phyloP scores from a whole-genome alignment of 2,329 filamentous ascomycete species.

The Venturia carpophila region DNA sequence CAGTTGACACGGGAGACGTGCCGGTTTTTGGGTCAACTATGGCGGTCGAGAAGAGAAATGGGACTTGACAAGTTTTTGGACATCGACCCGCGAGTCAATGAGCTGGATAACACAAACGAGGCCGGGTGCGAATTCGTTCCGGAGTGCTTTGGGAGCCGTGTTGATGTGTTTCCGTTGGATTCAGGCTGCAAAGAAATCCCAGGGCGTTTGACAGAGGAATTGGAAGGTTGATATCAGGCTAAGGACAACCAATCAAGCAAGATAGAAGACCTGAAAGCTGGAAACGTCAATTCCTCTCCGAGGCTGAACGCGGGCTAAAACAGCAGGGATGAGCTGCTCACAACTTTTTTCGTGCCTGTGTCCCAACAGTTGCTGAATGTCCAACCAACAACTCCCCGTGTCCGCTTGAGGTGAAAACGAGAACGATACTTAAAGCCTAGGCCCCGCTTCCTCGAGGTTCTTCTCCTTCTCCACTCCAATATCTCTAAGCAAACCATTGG shows the following conservation, averaged over 20 bases:
- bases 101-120: background rate
- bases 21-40: no score
- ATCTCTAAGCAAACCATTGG: background rate
- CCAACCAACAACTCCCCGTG: background rate
- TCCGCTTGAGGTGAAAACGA: no score
- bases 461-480: background rate
- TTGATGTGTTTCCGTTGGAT: no score
- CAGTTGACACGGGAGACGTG: no score
- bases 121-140: no score
- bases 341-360: conserved; percentile 4
- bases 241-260: no score
- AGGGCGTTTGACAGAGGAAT: no score
- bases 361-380: background rate
- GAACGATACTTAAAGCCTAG: background rate
- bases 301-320: conserved; percentile 3
- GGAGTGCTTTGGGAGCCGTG: no score
- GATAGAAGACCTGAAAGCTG: background rate
- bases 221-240: no score
- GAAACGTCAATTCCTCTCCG: background rate
- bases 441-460: background rate
- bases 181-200: no score
- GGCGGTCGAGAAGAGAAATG: no score
- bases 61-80: background rate
- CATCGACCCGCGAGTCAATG: background rate
- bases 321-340: conserved; percentile 4